Evolutionary conservation across 208 protist genomes (phyloP).

Genomic region (Leishmania major): DNA sequence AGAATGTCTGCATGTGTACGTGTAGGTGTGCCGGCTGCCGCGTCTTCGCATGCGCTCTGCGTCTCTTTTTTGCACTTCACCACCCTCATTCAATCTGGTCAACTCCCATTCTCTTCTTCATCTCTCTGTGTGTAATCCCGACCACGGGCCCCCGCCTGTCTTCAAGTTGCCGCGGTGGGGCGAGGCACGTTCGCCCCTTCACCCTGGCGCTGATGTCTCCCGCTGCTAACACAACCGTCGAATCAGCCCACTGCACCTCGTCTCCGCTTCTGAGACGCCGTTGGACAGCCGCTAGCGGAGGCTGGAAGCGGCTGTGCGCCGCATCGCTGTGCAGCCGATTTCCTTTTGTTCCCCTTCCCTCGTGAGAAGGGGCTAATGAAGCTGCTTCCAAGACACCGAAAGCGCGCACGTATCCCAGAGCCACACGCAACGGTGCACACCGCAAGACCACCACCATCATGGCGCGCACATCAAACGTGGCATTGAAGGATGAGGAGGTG

Average conservation of each 20-base stretch:
- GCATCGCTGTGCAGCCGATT: neutral
- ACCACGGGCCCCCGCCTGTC: neutral
- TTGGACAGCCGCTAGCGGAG: neutral
- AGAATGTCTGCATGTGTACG: neutral
- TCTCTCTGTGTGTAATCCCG: neutral
- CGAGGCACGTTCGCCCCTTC: neutral
- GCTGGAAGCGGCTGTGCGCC: neutral
- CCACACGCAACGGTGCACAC: neutral
- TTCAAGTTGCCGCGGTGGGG: neutral
- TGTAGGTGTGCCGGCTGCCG: neutral
- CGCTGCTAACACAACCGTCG: neutral
- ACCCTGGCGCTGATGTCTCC: neutral
- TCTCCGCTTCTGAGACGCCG: neutral
- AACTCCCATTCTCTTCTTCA: neutral
- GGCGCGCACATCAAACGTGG: conserved; percentile 5
- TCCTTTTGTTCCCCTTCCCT: neutral
- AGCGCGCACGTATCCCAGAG: no score
- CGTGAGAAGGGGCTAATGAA: neutral
- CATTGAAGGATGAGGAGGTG: conserved; percentile 24
- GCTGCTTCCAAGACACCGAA: no score
- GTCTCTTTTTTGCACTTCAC: neutral
- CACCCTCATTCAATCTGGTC: no score
- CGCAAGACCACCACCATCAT: neutral
- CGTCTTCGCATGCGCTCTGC: neutral
- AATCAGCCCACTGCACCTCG: neutral